These are phyloP conservation scores for Tetrapisispora taiwanensis DNA, from an alignment of 805 yeast genomes.

Conservation along the genomic window DNA sequence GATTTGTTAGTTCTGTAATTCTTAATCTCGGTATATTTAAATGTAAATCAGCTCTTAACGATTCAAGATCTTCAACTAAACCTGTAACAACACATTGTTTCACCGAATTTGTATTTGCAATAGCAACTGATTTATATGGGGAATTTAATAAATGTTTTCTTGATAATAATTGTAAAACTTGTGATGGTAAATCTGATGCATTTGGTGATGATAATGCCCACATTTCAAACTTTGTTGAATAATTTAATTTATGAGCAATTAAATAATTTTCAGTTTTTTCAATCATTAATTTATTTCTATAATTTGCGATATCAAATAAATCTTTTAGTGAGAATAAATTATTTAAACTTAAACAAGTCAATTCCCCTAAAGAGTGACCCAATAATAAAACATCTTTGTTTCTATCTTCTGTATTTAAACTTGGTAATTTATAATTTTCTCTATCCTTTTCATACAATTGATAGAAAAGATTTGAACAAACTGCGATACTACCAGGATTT, in stretches of 20 bases:
- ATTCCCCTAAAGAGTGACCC: constrained; percentile 30
- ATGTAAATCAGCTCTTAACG: constrained; percentile 16
- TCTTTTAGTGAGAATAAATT: constrained; percentile 20
- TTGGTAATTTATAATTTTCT: background rate
- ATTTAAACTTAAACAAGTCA: constrained; percentile 24
- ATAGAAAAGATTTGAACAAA: constrained; percentile 21
- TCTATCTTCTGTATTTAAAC: background rate
- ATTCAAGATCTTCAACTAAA: constrained; percentile 19
- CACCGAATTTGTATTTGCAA: constrained; percentile 26
- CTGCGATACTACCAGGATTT: constrained; percentile 27
- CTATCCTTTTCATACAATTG: constrained; percentile 1
- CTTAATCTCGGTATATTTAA: constrained; percentile 16
- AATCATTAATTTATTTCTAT: constrained; percentile 27
- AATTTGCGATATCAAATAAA: constrained; percentile 25
- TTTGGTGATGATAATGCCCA: constrained; percentile 27
- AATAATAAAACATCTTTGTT: constrained; percentile 10
- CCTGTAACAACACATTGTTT: constrained; percentile 30
- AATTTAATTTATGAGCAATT: constrained; percentile 17
- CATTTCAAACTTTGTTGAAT: constrained; percentile 21
- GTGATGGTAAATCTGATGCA: constrained; percentile 16
- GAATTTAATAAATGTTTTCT: constrained; percentile 2
- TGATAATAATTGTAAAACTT: constrained; percentile 4
- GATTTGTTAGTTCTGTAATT: constrained; percentile 24
- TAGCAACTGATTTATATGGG: constrained; percentile 10
- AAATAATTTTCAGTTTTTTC: constrained; percentile 22